Base-by-base conservation (phyloP, 768 basidiomycete species). In the Suillus ampliporus region DNA sequence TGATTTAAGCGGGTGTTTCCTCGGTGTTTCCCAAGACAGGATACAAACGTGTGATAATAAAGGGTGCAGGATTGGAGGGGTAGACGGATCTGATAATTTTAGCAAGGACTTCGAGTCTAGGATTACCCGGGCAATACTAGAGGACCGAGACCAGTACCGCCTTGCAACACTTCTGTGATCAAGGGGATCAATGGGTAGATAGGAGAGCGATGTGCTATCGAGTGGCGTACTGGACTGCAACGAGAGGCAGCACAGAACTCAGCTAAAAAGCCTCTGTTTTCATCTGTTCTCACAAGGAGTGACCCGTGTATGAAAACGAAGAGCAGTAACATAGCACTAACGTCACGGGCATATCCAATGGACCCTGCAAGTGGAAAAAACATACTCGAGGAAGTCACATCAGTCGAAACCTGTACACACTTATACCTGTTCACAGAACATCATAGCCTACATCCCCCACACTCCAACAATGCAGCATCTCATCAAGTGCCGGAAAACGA, bases 21-120 rank as follows among this genome's bases (percentile, higher is more conserved):
- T 31, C 6, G 31, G 31, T n/a, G 31, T 3, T 31, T 38, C 23
- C 53, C 11, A 37, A 10, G 17, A 19, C 38, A n/a, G n/a, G 54
- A 40, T 56, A 15, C 54, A 41, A 56, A 28, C 54, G 38, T 56
- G 54, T 56, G 54, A 56, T 56, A 56, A 56, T 56, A 56, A 6
- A 40, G 54, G 23, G 38, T 38, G 23, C 54, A 40, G 10, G 37
- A 38, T 38, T 54, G 23, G 37, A 54, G 17, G 26, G 28, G 17
- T 34, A 11, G 54, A 19, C 17, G 11, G 17, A 38, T 23, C 17
- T n/a, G 21, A 38, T 40, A 11, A 41, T 40, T 7, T 4, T 11
- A 34, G 23, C 17, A 40, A 38, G 54, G 37, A 13, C 26, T 28
- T 26, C 15, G 11, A 56, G 54, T 56, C 54, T 40, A 40, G 35